Evolutionary conservation across 1,284 basidiomycete species (phyloP).

Genomic region (Chondrostereum purpureum): DNA sequence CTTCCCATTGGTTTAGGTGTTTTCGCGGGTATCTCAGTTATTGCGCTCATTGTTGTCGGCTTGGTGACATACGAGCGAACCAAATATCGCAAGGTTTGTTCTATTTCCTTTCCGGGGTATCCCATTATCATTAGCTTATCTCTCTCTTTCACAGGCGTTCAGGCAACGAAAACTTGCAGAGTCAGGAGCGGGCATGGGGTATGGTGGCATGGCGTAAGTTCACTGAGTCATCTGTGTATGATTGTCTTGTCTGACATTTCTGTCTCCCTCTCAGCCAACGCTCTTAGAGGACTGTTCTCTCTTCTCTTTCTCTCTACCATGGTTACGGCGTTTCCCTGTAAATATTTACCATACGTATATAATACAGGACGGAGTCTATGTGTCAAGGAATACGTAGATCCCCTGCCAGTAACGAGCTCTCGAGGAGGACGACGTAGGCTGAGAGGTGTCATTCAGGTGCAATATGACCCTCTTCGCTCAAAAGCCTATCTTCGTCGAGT

Average conservation of each 20-base stretch:
- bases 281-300: constrained; percentile 10
- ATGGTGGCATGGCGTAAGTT: constrained; percentile 52
- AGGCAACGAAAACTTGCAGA: constrained; percentile 69
- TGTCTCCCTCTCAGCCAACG: constrained; percentile 2
- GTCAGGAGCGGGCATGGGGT: constrained; percentile 50
- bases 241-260: not conserved
- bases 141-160: constrained; percentile 56
- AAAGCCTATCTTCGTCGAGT: no score
- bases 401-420: constrained; percentile 1
- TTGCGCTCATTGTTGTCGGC: constrained; percentile 71
- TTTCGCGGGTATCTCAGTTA: constrained; percentile 75
- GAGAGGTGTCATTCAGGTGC: no score
- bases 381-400: constrained; percentile 6
- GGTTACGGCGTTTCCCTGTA: not conserved
- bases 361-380: constrained; percentile 6
- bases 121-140: constrained; percentile 7
- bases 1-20: constrained; percentile 76
- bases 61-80: constrained; percentile 78
- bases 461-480: no score
- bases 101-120: constrained; percentile 1
- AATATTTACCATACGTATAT: not conserved
- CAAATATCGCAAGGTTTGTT: constrained; percentile 69
- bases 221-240: not conserved
- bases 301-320: constrained; percentile 2
- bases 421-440: no score